These are phyloP conservation scores for Metschnikowia santaceciliae DNA, from an alignment of 805 yeast species.

Conservation along the genomic window DNA sequence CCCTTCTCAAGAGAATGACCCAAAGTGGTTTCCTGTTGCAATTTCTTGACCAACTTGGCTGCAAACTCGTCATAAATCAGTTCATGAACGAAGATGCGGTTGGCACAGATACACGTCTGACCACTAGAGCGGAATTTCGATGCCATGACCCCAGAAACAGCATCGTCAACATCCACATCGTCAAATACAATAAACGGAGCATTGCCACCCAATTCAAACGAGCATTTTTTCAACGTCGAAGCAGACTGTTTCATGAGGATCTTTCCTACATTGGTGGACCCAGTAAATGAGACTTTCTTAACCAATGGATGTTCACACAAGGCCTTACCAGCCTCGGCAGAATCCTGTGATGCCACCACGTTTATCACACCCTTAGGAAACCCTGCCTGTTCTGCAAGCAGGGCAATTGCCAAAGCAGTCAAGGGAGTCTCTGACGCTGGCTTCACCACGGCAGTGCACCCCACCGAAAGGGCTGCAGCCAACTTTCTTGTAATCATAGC, in stretches of 20 bases:
- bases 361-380: constrained; percentile 68
- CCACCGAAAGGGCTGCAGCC: constrained; percentile 77
- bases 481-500: constrained; percentile 74
- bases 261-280: constrained; percentile 21
- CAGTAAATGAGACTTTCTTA: constrained; percentile 19
- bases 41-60: constrained; percentile 9
- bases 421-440: constrained; percentile 78
- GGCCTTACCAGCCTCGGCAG: constrained; percentile 48
- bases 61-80: constrained; percentile 16
- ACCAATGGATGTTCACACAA: constrained; percentile 38
- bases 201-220: constrained; percentile 21
- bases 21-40: constrained; percentile 35
- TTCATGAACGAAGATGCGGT: constrained; percentile 20
- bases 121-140: constrained; percentile 20
- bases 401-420: constrained; percentile 64
- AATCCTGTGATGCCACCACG: constrained; percentile 46
- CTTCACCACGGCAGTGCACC: constrained; percentile 72
- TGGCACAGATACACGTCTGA: constrained; percentile 21
- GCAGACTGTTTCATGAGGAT: constrained; percentile 18
- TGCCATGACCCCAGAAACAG: constrained; percentile 18
- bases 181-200: constrained; percentile 22
- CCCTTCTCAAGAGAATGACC: constrained; percentile 60
- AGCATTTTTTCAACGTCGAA: constrained; percentile 17
- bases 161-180: constrained; percentile 18
- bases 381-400: constrained; percentile 62